These are phyloP conservation scores for Artemisia argyi DNA, from an alignment of 129 eudicot genomes.

Conservation along the genomic window DNA sequence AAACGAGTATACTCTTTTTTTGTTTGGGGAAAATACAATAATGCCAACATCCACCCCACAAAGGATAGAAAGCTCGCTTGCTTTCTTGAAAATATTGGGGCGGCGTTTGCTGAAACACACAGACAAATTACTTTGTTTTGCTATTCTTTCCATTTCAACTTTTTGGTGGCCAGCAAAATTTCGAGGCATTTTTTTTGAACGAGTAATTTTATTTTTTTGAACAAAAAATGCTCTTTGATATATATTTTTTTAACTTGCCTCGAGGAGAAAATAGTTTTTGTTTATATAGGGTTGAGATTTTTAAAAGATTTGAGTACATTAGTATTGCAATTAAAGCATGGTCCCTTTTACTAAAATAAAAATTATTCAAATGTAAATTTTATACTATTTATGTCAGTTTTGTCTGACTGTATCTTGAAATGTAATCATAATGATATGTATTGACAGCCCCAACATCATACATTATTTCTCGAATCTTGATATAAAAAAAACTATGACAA, in stretches of 20 bases:
- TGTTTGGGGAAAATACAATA: conserved; percentile 42
- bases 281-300: no score
- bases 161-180: neutral
- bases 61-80: conserved; percentile 9
- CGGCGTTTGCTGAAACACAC: neutral
- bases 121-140: neutral
- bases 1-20: conserved; percentile 43
- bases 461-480: neutral
- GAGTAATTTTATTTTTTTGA: neutral
- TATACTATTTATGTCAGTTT: neutral
- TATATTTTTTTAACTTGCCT: no score
- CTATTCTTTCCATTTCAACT: neutral
- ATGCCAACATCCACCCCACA: conserved; percentile 30
- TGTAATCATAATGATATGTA: no score
- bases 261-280: no score
- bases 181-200: neutral
- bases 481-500: neutral
- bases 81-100: neutral
- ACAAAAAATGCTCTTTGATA: no score
- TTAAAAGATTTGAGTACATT: no score
- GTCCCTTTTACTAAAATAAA: no score
- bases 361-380: no score
- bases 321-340: no score
- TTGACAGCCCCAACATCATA: conserved; percentile 1
- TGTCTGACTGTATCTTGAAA: neutral